Evolutionary conservation across 371 early-diverging fungal genomes (phyloP), one percentile per base, ranked within the genome.

Genomic region (Rhizomucor miehei): DNA sequence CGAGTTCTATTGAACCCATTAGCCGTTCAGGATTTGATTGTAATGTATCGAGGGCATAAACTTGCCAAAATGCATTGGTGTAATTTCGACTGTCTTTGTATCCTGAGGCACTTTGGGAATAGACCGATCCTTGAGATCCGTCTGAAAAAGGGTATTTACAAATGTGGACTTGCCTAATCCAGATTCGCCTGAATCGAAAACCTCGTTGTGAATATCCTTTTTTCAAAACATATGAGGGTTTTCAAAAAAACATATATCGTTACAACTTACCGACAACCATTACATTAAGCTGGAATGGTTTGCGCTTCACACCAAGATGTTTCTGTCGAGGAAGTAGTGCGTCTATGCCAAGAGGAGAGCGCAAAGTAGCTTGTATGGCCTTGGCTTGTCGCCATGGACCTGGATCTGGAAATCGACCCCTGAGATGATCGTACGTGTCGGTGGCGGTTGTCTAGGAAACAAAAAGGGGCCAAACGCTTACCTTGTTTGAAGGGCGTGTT

Each of bases 121-220:
- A n/a, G 84, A 82, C 29, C 82, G 79, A 55, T 84, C 87, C 49
- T 81, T 82, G 17, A 89, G 72, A 52, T 84, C 82, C 8, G 88
- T 74, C 55, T 79, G 73, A 62, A 89, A 96, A 9, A 98, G 73
- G 6, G 94, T 91, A 71, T 94, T 94, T 70, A 98, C 79, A 57
- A 98, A 92, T 5, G 98, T 96, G 13, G 93, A 85, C 73, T 96
- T 92, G 44, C 98, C 98, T 39, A 93, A 72, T 36, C 95, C 98
- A 60, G 87, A 80, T 53, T 88, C 80, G 21, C 91, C 91, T 90
- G 65, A 49, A 16, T 20, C 17, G 21, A n/a, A n/a, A n/a, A n/a
- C 17, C 25, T 34, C 21, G 36, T 16, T 41, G 19, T 41, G 4
- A 41, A 16, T 41, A 29, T 29, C 29, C 29, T 5, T 29, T 29